Evolutionary conservation across 768 basidiomycete species (phyloP).

Genomic region (Infundibulicybe gibba): DNA sequence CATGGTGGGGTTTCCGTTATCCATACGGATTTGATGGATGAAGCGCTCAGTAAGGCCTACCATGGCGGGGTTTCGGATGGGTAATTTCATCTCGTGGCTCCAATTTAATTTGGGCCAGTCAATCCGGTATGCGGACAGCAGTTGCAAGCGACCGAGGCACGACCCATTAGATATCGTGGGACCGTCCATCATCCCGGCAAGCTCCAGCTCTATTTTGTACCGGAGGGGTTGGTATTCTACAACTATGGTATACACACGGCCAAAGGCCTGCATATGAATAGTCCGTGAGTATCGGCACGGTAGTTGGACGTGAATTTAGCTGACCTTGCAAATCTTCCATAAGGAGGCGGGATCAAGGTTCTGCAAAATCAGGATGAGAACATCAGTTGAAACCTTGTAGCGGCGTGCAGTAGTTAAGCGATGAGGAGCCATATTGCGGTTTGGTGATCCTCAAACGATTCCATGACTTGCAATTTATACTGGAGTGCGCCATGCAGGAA

Average conservation of each 20-base stretch:
- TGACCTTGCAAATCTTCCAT: slow-evolving; percentile 43
- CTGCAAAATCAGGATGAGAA: slow-evolving; percentile 45
- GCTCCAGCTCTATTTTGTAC: slow-evolving; percentile 47
- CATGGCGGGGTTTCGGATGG: slow-evolving; percentile 30
- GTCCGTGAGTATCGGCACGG: neutral
- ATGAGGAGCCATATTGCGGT: slow-evolving; percentile 38
- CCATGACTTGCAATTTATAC: slow-evolving; percentile 45
- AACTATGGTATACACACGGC: slow-evolving; percentile 38
- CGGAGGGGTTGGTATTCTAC: slow-evolving; percentile 45
- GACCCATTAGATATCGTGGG: slow-evolving; percentile 32
- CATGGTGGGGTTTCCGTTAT: slow-evolving; percentile 36
- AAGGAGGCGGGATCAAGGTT: slow-evolving; percentile 46
- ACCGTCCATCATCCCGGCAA: slow-evolving; percentile 50
- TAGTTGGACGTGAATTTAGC: slow-evolving; percentile 3
- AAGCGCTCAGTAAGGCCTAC: slow-evolving; percentile 43
- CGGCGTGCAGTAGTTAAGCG: slow-evolving; percentile 37
- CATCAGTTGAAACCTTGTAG: slow-evolving; percentile 50
- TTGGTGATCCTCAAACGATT: slow-evolving; percentile 23
- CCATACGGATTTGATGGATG: slow-evolving; percentile 36
- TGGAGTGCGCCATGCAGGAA: slow-evolving; percentile 28
- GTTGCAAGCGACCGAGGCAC: slow-evolving; percentile 37
- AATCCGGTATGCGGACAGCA: slow-evolving; percentile 40
- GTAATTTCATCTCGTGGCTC: slow-evolving; percentile 43
- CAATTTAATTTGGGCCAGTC: slow-evolving; percentile 47
- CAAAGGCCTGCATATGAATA: slow-evolving; percentile 34